Evolutionary conservation across 1,284 basidiomycete species (phyloP).

Genomic region (Rhodotorula sp.): DNA sequence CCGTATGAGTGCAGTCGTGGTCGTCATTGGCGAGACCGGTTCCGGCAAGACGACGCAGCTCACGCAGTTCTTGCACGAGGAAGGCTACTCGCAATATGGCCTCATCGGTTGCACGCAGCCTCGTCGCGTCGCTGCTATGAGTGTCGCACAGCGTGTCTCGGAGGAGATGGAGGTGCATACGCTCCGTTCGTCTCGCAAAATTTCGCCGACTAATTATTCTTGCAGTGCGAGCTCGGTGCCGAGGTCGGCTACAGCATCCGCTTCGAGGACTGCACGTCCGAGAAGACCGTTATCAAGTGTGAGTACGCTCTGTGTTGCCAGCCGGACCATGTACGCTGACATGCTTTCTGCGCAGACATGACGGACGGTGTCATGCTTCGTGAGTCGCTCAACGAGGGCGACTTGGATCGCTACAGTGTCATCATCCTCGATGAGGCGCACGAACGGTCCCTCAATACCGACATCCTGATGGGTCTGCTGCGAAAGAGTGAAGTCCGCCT

Average conservation of each 20-base stretch:
- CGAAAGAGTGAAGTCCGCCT: conserved; percentile 29
- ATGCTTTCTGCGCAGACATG: conserved; percentile 53
- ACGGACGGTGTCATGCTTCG: conserved; percentile 94
- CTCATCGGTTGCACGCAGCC: conserved; percentile 96
- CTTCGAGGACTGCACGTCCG: conserved; percentile 98
- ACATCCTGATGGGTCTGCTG: conserved; percentile 85
- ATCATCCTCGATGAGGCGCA: conserved; percentile 97
- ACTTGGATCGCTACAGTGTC: conserved; percentile 87
- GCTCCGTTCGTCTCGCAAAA: neutral
- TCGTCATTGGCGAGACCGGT: conserved; percentile 52
- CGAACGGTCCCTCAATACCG: conserved; percentile 90
- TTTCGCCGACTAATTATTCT: neutral
- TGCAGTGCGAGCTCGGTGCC: conserved; percentile 73
- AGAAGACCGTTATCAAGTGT: conserved; percentile 92
- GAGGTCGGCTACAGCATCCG: conserved; percentile 99
- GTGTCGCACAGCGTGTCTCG: conserved; percentile 95
- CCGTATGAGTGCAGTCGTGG: conserved; percentile 69
- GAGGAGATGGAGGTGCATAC: conserved; percentile 81
- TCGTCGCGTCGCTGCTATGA: conserved; percentile 98
- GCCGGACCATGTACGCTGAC: too few relatives aligned
- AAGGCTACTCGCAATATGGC: conserved; percentile 85
- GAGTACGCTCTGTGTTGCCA: neutral
- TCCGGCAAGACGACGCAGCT: conserved; percentile 94
- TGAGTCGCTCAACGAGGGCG: conserved; percentile 93
- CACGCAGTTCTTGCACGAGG: conserved; percentile 96